A percentile compares a stretch with the other conserved stretches of the same genome.
Evolutionary conservation across 192 early-diverging fungal genomes (phyloP).

Genomic region (Coemansia sp.): DNA sequence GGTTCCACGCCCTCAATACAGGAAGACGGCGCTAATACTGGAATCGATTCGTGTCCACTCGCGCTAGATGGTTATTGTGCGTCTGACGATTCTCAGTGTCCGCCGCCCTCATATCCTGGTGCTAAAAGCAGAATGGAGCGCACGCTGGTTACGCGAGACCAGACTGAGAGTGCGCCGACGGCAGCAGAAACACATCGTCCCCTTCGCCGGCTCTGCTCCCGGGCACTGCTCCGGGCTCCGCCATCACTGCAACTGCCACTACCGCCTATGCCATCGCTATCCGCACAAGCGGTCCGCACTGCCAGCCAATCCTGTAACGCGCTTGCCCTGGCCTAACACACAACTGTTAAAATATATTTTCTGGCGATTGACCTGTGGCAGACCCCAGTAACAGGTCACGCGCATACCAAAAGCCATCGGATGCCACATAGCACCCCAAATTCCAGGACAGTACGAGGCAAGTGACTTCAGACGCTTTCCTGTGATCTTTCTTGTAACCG

Average conservation of each 20-base stretch:
- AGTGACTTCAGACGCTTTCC: neutral
- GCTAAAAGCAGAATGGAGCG: slow-evolving; percentile 27
- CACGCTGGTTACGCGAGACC: slow-evolving; percentile 15
- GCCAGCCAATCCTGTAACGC: neutral
- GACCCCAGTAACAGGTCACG: neutral
- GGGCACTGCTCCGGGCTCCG: slow-evolving; percentile 18
- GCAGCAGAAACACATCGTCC: neutral
- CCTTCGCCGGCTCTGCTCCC: slow-evolving; percentile 20
- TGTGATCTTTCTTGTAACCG: neutral
- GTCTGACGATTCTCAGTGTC: slow-evolving; percentile 17
- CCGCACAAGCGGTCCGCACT: neutral
- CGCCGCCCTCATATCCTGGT: slow-evolving; percentile 40
- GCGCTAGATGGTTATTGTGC: slow-evolving; percentile 28
- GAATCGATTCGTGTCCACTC: slow-evolving; percentile 23
- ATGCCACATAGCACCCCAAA: neutral
- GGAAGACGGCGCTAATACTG: neutral
- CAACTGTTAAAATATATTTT: neutral
- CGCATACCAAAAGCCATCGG: neutral
- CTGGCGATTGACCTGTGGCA: neutral
- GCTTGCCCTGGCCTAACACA: neutral
- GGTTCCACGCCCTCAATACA: neutral
- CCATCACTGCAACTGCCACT: neutral
- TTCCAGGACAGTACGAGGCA: neutral
- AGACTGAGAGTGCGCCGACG: neutral
- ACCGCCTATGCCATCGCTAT: neutral